Conservation (phyloP, 352 stramenopile species). For the Globisporangium polare region DNA sequence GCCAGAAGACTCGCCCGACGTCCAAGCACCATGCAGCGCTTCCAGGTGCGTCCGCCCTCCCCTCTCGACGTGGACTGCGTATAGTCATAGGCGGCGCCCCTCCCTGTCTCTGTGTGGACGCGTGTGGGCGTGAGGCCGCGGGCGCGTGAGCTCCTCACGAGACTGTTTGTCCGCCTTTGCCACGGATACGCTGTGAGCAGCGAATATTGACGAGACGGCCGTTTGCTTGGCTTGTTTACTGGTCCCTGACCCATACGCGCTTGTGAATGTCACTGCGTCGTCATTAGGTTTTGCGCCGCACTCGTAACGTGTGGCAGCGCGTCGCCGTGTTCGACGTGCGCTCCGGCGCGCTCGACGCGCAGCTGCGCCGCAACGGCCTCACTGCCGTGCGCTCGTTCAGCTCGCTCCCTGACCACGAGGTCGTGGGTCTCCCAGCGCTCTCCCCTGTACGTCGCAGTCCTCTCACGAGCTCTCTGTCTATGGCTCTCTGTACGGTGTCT, state of each 20-base stretch:
- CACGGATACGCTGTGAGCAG: neutral
- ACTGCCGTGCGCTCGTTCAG: slow-evolving; percentile 40
- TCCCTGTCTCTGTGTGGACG: neutral
- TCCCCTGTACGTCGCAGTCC: slow-evolving; percentile 34
- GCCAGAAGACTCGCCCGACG: neutral
- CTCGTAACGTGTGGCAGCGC: slow-evolving; percentile 56
- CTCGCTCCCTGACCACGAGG: slow-evolving; percentile 69
- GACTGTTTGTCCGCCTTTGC: neutral
- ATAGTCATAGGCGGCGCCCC: neutral
- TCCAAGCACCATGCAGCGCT: slow-evolving; percentile 41
- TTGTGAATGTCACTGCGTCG: neutral
- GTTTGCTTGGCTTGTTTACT: neutral
- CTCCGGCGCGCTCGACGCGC: slow-evolving; percentile 22
- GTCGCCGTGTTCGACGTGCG: slow-evolving; percentile 40
- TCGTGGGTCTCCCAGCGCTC: slow-evolving; percentile 68
- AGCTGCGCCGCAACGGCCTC: slow-evolving; percentile 18
- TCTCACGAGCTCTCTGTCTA: neutral
- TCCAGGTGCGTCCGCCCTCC: slow-evolving; percentile 46
- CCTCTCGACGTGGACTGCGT: neutral
- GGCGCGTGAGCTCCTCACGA: neutral
- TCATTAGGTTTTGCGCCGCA: slow-evolving; percentile 41
- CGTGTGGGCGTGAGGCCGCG: neutral
- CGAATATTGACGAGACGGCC: neutral
- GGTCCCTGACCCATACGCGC: neutral
- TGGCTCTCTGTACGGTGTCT: neutral